These are phyloP conservation scores for Plasmodium knowlesi DNA, from an alignment of 169 alveolate genomes.

Conservation along the genomic window DNA sequence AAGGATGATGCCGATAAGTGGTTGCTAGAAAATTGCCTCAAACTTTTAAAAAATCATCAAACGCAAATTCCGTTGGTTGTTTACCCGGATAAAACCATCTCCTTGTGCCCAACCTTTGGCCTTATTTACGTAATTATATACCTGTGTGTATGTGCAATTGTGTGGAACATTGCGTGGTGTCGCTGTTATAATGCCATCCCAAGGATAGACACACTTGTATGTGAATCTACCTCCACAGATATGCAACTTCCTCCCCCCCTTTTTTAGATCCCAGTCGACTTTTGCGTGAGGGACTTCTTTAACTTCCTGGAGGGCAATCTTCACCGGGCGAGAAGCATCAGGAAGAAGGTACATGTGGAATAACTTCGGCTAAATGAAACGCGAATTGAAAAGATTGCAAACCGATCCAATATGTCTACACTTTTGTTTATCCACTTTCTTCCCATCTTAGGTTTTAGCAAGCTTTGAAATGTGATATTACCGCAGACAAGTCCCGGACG, in stretches of 20 bases:
- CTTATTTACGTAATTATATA: conserved; percentile 47
- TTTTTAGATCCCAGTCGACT: conserved; percentile 51
- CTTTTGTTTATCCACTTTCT: background rate
- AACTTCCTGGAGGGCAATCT: conserved; percentile 50
- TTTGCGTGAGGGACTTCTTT: conserved; percentile 49
- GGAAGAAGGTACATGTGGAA: conserved; percentile 46
- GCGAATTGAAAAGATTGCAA: background rate
- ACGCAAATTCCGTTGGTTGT: conserved; percentile 63
- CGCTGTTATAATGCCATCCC: background rate
- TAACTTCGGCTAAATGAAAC: background rate
- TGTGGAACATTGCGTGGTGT: background rate
- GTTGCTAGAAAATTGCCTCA: conserved; percentile 71
- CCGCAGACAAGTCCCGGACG: background rate
- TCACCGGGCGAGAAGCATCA: conserved; percentile 24
- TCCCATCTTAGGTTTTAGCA: conserved; percentile 2
- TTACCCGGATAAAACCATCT: background rate
- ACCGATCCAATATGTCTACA: background rate
- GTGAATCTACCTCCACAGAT: background rate
- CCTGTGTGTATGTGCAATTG: background rate
- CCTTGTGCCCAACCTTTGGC: conserved; percentile 72
- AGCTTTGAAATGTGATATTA: conserved; percentile 22
- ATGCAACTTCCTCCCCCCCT: background rate
- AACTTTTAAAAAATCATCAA: conserved; percentile 65
- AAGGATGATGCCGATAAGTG: conserved; percentile 75
- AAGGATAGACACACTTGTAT: conserved; percentile 13